Conservation (phyloP, 768 basidiomycete genomes). For the Crassisporium funariophilum region DNA sequence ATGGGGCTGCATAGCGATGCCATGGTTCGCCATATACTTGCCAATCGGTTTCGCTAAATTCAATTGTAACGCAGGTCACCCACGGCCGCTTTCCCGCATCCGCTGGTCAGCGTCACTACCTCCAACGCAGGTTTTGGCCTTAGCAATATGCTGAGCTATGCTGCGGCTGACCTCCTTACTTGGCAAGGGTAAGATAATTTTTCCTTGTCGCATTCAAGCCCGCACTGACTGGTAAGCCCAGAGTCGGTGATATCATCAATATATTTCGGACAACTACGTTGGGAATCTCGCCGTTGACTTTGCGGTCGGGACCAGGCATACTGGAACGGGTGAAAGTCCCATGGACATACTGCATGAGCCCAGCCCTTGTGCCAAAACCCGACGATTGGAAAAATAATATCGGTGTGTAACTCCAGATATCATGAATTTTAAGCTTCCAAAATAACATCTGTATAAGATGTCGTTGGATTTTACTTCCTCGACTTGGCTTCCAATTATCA, state of each 20-base stretch:
- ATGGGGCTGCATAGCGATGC: conserved; percentile 52
- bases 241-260: conserved; percentile 63
- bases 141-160: conserved; percentile 61
- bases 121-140: conserved; percentile 56
- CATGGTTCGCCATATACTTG: conserved; percentile 41
- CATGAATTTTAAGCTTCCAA: background rate
- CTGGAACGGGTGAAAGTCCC: conserved; percentile 57
- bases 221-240: conserved; percentile 20
- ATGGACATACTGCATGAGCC: conserved; percentile 67
- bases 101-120: conserved; percentile 58
- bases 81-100: conserved; percentile 59
- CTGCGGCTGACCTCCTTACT: conserved; percentile 59
- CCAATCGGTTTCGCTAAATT: background rate
- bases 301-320: conserved; percentile 52
- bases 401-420: conserved; percentile 33
- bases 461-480: conserved; percentile 68
- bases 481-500: conserved; percentile 51
- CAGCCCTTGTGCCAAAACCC: conserved; percentile 59
- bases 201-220: conserved; percentile 1
- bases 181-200: conserved; percentile 54
- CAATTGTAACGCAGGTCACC: conserved; percentile 40
- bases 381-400: conserved; percentile 65
- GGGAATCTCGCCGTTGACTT: conserved; percentile 47
- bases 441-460: conserved; percentile 36
- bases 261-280: conserved; percentile 51